phyloP scores from a whole-genome alignment of 1,284 basidiomycete genomes.

The Meira nashicola region DNA sequence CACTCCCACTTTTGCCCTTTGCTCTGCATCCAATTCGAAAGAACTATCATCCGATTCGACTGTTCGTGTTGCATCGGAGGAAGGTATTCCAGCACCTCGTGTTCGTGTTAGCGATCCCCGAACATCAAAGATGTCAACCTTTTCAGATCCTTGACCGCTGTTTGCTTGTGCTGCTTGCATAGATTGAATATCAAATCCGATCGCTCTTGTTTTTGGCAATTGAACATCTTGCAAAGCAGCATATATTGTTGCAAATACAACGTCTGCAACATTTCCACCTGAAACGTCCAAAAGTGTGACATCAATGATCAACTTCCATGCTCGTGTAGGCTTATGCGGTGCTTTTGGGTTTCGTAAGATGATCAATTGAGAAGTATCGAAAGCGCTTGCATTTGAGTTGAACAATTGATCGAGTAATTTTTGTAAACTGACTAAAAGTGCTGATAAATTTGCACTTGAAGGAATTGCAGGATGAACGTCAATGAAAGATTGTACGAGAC shows the following conservation, averaged over 20 bases:
- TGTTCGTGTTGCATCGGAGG: not conserved
- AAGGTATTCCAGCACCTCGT: not conserved
- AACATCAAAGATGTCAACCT: not conserved
- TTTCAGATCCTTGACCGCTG: not conserved
- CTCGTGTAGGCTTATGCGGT: not conserved
- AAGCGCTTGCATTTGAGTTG: not conserved
- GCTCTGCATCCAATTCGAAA: not conserved
- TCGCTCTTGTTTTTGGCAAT: slow-evolving; percentile 33
- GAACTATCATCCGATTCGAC: not conserved
- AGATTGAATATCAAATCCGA: slow-evolving; percentile 31
- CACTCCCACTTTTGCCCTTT: slow-evolving; percentile 16
- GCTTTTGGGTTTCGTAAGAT: not conserved
- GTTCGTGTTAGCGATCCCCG: not conserved
- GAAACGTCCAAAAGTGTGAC: slow-evolving; percentile 36
- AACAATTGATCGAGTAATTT: not conserved
- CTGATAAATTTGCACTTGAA: slow-evolving; percentile 6
- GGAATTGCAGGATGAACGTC: not conserved
- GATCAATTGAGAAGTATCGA: not conserved
- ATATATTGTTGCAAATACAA: slow-evolving; percentile 40
- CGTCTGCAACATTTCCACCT: slow-evolving; percentile 45
- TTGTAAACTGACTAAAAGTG: slow-evolving; percentile 7
- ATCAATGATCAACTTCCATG: slow-evolving; percentile 45
- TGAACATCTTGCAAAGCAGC: slow-evolving; percentile 38
- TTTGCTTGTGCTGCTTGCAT: not conserved
- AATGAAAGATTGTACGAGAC: not conserved